Evolutionary conservation across 768 basidiomycete species (phyloP).

Genomic region (Hericium coralloides): DNA sequence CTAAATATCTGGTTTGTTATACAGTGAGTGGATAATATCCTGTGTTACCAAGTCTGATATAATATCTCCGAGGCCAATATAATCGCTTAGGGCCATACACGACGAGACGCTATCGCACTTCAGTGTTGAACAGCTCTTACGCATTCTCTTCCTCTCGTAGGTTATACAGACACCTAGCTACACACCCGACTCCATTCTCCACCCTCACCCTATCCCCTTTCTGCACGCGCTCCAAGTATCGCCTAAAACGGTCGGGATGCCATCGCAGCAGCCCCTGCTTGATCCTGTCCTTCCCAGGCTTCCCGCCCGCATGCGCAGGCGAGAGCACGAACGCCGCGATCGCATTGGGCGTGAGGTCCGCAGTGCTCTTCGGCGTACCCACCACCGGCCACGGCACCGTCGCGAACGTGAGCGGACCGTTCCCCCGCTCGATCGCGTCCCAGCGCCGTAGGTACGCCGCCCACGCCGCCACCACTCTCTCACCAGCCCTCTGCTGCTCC

Average conservation of each 20-base stretch:
- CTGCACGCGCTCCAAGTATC: constrained; percentile 42
- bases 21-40: too few species aligned
- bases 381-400: constrained; percentile 68
- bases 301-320: constrained; percentile 45
- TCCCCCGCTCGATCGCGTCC: constrained; percentile 36
- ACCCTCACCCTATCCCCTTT: constrained; percentile 44
- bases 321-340: constrained; percentile 57
- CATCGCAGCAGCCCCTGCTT: constrained; percentile 61
- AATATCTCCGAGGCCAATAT: too few species aligned
- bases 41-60: too few species aligned
- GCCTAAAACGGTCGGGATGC: constrained; percentile 73
- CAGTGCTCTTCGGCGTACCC: constrained; percentile 29
- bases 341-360: constrained; percentile 41
- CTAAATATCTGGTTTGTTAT: too few species aligned
- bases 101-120: too few species aligned
- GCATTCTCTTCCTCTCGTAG: constrained; percentile 5
- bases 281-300: constrained; percentile 56
- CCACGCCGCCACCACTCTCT: constrained; percentile 29
- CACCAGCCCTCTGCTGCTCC: constrained; percentile 30
- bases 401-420: constrained; percentile 43
- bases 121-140: too few species aligned
- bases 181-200: constrained; percentile 53
- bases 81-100: too few species aligned
- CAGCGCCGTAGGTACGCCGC: constrained; percentile 32
- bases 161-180: constrained; percentile 37